Evolutionary conservation across 2,329 filamentous ascomycete genomes (phyloP), one percentile per base, ranked within the genome.

Genomic region (Hypocreales sp.): DNA sequence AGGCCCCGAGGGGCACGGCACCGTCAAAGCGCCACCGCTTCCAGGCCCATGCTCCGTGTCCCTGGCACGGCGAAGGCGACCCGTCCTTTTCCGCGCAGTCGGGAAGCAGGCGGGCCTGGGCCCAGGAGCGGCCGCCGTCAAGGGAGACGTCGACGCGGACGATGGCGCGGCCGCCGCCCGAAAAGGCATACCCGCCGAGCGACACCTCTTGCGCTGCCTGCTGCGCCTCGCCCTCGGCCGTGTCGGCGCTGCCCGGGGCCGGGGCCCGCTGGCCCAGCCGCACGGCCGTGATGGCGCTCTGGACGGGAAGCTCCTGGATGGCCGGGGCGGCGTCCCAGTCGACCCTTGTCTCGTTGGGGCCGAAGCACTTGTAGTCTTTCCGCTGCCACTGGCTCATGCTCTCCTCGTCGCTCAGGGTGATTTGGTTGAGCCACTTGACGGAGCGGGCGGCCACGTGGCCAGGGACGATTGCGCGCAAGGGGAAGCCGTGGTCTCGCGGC

Each of bases 301-400:
- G 75, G 12, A 80, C 63, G 2, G 74, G 71, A 55, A 77, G 67
- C 39, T 78, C 72, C 36, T 79, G 74, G 17, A 79, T 79, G 2
- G 69, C 60, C 8, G 63, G 64, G 7, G 73, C 72, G 15, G 55
- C 54, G 26, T 71, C 66, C 72, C 72, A 78, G 45, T 76, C 62
- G 5, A 69, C 62, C 14, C 61, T 58, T 18, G 53, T 53, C 44
- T 72, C 60, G 40, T 75, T 75, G 4, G 73, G 72, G 0, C 72
- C 70, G 32, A 79, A 77, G 40, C 65, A 69, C 44, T 79, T 79
- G 50, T 79, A 79, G 43, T 79, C 74, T 12, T 65, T 60, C 14
- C 67, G 59, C 42, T 79, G 72, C 72, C 72, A 76, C 41, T 75
- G 65, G 23, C 64, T 72, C 4, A 60, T 50, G 37, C 70, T 74